phyloP scores from a whole-genome alignment of 495 filamentous ascomycete species.

The Penicillium manginii region DNA sequence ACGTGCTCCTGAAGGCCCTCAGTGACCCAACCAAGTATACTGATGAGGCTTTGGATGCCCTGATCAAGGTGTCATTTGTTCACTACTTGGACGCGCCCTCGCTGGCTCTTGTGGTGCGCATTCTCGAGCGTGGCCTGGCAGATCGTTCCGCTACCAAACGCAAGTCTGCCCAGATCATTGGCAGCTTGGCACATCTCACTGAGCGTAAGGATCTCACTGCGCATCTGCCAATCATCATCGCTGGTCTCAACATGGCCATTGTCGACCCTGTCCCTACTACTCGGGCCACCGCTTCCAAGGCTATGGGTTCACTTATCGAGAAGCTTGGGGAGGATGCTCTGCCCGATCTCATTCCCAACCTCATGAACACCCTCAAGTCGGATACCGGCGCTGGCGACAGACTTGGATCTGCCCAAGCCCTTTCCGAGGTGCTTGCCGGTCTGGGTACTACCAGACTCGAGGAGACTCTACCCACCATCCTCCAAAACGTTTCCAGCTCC shows the following conservation, averaged over 20 bases:
- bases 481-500: constrained; percentile 92
- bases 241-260: constrained; percentile 83
- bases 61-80: constrained; percentile 94
- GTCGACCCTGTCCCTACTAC: constrained; percentile 97
- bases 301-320: constrained; percentile 91
- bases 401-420: constrained; percentile 93
- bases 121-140: constrained; percentile 87
- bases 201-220: constrained; percentile 91
- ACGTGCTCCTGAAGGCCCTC: constrained; percentile 90
- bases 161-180: constrained; percentile 95
- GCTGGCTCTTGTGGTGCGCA: constrained; percentile 89
- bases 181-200: constrained; percentile 93
- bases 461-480: constrained; percentile 93
- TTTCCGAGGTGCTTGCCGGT: constrained; percentile 94
- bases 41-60: constrained; percentile 87
- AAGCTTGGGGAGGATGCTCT: constrained; percentile 97
- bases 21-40: constrained; percentile 98
- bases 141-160: constrained; percentile 93
- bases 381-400: constrained; percentile 95
- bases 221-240: constrained; percentile 90
- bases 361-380: constrained; percentile 96
- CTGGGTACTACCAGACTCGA: constrained; percentile 89
- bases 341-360: constrained; percentile 94
- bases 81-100: constrained; percentile 97
- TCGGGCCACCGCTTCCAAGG: constrained; percentile 95